phyloP scores from a whole-genome alignment of 345 rosid species.

The Lepidium aucheri region DNA sequence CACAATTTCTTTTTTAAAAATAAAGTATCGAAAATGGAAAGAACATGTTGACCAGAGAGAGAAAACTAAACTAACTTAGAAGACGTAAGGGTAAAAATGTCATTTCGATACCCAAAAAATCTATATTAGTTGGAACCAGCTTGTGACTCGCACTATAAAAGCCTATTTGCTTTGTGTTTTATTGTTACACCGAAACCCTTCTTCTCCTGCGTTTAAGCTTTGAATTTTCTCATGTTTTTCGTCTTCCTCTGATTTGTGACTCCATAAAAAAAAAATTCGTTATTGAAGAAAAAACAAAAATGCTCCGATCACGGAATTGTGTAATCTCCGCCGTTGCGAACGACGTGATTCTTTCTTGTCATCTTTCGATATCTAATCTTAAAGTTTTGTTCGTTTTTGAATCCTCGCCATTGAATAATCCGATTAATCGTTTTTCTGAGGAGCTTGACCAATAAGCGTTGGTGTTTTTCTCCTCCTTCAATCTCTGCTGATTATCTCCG shows the following conservation, averaged over 20 bases:
- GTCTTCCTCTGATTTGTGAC: neutral
- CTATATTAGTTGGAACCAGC: neutral
- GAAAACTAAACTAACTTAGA: no score
- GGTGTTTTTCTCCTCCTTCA: conserved; percentile 35
- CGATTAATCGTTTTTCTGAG: conserved; percentile 21
- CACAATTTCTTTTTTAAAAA: no score
- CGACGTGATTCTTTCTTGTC: conserved; percentile 15
- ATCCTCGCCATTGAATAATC: conserved; percentile 21
- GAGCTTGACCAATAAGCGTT: conserved; percentile 44
- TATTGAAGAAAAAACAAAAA: neutral
- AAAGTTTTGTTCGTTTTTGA: conserved; percentile 26
- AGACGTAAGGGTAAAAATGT: neutral
- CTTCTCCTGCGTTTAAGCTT: neutral
- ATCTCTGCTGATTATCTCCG: no score
- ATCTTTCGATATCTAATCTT: conserved; percentile 24
- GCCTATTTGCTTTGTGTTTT: neutral
- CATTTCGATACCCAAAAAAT: neutral
- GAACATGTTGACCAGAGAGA: no score
- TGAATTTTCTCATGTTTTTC: conserved; percentile 14
- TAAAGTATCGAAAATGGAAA: no score
- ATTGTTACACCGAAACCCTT: neutral
- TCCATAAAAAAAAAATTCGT: neutral
- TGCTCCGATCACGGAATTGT: conserved; percentile 25
- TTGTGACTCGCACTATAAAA: conserved; percentile 4
- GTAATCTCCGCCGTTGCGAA: conserved; percentile 14